A percentile compares a stretch with the other conserved stretches of the same genome.
Conservation (phyloP, 2,329 filamentous ascomycete genomes). For the Kalmusia sp. region DNA sequence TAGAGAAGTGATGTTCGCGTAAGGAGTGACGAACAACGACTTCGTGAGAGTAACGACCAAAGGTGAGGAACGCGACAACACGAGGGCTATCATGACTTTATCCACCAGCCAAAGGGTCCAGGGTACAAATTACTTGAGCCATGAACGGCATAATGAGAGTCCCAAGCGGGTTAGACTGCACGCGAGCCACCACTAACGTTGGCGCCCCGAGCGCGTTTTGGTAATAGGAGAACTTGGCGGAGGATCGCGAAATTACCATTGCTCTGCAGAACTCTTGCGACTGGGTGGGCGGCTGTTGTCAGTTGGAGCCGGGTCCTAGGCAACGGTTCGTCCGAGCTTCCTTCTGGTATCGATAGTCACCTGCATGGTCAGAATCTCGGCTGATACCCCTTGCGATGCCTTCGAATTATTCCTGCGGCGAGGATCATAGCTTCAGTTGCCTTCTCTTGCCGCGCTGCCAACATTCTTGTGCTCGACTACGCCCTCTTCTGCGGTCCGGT, state of each 20-base stretch:
- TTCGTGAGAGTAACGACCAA: slow-evolving; percentile 2
- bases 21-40: slow-evolving; percentile 16
- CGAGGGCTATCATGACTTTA: slow-evolving; percentile 13
- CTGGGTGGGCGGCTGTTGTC: slow-evolving; percentile 3
- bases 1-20: slow-evolving; percentile 5
- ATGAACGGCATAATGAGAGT: background rate
- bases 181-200: background rate
- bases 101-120: slow-evolving; percentile 4
- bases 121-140: slow-evolving; percentile 7
- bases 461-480: background rate
- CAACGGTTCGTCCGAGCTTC: slow-evolving; percentile 7
- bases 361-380: background rate
- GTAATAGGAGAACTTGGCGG: slow-evolving; percentile 6
- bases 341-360: slow-evolving; percentile 2
- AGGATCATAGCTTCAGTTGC: background rate
- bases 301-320: background rate
- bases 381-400: background rate
- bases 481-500: slow-evolving; percentile 3
- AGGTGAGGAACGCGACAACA: slow-evolving; percentile 6
- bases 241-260: slow-evolving; percentile 10
- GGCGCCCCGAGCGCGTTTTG: background rate
- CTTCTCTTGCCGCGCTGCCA: background rate
- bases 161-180: slow-evolving; percentile 5
- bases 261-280: background rate
- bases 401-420: background rate